phyloP scores from a whole-genome alignment of 768 basidiomycete species.

The Agrocybe praecox region DNA sequence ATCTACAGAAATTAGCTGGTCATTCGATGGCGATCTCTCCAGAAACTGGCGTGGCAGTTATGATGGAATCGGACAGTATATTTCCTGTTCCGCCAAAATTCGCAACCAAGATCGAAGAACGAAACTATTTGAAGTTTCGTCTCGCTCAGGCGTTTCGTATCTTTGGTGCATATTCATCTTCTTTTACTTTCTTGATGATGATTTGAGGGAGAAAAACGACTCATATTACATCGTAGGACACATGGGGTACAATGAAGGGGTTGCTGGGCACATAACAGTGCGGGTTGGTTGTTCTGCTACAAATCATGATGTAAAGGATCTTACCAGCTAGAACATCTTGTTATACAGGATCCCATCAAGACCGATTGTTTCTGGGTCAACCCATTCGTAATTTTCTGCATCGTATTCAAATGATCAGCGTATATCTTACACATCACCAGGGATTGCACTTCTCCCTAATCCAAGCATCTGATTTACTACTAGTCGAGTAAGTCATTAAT shows the following conservation, averaged over 20 bases:
- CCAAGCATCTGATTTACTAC: slow-evolving; percentile 43
- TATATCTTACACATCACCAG: slow-evolving; percentile 16
- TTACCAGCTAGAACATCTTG: background rate
- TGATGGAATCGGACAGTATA: slow-evolving; percentile 13
- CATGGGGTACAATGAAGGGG: slow-evolving; percentile 48
- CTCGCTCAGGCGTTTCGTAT: slow-evolving; percentile 49
- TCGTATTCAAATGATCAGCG: background rate
- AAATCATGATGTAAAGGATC: background rate
- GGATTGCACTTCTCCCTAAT: slow-evolving; percentile 49
- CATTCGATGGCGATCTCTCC: slow-evolving; percentile 7
- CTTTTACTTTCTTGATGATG: background rate
- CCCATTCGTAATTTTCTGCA: slow-evolving; percentile 35
- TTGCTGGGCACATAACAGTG: slow-evolving; percentile 55
- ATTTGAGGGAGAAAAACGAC: no score
- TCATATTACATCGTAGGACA: slow-evolving; percentile 23
- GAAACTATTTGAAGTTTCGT: slow-evolving; percentile 45
- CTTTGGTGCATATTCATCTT: slow-evolving; percentile 32
- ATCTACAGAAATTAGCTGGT: background rate
- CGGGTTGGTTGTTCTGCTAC: slow-evolving; percentile 26
- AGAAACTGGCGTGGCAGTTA: slow-evolving; percentile 6
- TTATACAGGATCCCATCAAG: slow-evolving; percentile 37
- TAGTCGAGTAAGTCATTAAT: slow-evolving; percentile 38
- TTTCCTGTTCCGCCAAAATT: slow-evolving; percentile 35
- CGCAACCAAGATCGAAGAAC: slow-evolving; percentile 34
- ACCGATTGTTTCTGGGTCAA: slow-evolving; percentile 51